A percentile compares a stretch with the other conserved stretches of the same genome.
phyloP scores from a whole-genome alignment of 345 rosid genomes.

The Ceriops tagal region DNA sequence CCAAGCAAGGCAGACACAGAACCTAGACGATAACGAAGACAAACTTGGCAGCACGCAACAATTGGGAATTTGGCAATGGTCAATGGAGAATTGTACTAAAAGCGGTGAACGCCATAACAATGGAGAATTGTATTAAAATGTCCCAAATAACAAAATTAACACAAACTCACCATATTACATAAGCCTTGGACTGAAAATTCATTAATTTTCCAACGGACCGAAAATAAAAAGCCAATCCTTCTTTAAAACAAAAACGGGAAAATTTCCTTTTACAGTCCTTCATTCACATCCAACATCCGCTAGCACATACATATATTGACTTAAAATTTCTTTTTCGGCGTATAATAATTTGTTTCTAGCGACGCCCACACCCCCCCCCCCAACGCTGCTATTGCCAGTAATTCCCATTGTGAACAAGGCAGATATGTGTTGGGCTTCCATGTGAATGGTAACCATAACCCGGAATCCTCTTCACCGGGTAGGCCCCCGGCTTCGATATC shows the following conservation, averaged over 20 bases:
- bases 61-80: slow-evolving; percentile 10
- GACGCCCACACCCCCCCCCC: neutral
- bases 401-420: slow-evolving; percentile 59
- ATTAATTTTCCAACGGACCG: slow-evolving; percentile 45
- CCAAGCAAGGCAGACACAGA: neutral
- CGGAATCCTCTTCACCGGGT: slow-evolving; percentile 23
- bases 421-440: slow-evolving; percentile 44
- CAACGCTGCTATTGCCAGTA: slow-evolving; percentile 47
- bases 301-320: neutral
- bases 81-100: slow-evolving; percentile 2
- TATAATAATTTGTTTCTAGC: slow-evolving; percentile 1
- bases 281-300: slow-evolving; percentile 28
- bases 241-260: neutral
- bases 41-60: slow-evolving; percentile 10
- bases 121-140: slow-evolving; percentile 6
- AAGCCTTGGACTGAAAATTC: slow-evolving; percentile 42
- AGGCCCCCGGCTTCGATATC: slow-evolving; percentile 25
- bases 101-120: slow-evolving; percentile 1
- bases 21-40: neutral
- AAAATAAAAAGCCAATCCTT: slow-evolving; percentile 26
- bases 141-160: neutral
- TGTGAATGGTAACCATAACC: slow-evolving; percentile 46
- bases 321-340: neutral
- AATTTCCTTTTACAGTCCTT: slow-evolving; percentile 37
- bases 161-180: slow-evolving; percentile 42